phyloP scores from a whole-genome alignment of 495 filamentous ascomycete species.

The Aspergillus ostianus region DNA sequence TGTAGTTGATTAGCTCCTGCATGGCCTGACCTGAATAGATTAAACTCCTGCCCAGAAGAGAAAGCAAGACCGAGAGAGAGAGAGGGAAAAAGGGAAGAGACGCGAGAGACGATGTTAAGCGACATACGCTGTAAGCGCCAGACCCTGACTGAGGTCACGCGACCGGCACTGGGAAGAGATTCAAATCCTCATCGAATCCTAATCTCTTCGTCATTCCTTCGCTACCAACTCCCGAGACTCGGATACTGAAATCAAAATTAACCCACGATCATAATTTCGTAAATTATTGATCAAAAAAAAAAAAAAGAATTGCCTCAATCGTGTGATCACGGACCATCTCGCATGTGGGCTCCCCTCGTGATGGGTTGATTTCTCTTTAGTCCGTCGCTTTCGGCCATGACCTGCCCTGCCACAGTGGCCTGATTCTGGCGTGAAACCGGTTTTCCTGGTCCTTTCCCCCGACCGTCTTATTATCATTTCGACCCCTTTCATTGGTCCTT shows the following conservation, averaged over 20 bases:
- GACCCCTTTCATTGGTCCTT: not conserved
- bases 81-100: not conserved
- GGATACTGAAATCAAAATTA: not conserved
- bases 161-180: too few species aligned
- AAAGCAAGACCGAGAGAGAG: not conserved
- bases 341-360: not conserved
- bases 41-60: not conserved
- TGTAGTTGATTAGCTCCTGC: not conserved
- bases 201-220: not conserved
- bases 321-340: not conserved
- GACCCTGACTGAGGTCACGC: not conserved
- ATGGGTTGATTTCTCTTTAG: not conserved
- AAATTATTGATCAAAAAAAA: not conserved
- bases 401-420: conserved; percentile 6
- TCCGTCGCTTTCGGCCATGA: too few species aligned
- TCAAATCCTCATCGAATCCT: not conserved
- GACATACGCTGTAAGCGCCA: not conserved
- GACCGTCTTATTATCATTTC: not conserved
- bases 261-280: not conserved
- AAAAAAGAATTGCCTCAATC: not conserved
- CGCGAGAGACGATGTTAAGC: not conserved
- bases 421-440: conserved; percentile 6
- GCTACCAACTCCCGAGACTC: too few species aligned
- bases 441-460: not conserved
- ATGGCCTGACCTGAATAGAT: not conserved